Evolutionary conservation across 2,329 filamentous ascomycete genomes (phyloP).

Genomic region (Curvularia sp.): DNA sequence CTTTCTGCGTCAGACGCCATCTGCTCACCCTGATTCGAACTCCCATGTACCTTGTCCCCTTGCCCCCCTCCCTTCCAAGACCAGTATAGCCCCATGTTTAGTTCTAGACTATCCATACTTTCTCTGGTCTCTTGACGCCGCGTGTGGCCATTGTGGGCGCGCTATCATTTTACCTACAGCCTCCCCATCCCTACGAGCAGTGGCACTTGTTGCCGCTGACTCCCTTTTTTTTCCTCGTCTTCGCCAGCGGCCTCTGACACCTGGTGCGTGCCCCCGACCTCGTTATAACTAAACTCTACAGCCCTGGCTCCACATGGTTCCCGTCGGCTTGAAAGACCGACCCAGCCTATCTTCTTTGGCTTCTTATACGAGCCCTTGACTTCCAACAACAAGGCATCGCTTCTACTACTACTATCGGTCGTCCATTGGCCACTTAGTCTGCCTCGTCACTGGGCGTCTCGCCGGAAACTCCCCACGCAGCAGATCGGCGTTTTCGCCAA

Average conservation of each 20-base stretch:
- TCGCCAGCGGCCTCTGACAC: conserved; percentile 35
- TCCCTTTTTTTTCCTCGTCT: conserved; percentile 28
- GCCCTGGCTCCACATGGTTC: conserved; percentile 42
- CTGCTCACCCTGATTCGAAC: conserved; percentile 36
- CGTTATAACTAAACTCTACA: conserved; percentile 36
- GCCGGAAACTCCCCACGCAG: conserved; percentile 27
- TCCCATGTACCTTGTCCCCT: conserved; percentile 30
- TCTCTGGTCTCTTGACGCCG: conserved; percentile 28
- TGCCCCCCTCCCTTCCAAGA: conserved; percentile 12
- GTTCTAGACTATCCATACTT: conserved; percentile 36
- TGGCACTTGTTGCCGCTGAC: conserved; percentile 33
- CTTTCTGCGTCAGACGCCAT: conserved; percentile 36
- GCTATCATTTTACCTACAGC: conserved; percentile 42
- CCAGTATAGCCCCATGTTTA: conserved; percentile 31
- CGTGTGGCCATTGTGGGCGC: conserved; percentile 31
- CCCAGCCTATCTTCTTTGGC: conserved; percentile 22
- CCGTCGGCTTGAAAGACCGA: conserved; percentile 28
- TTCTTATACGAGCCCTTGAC: conserved; percentile 24
- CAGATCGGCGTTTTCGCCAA: conserved; percentile 40
- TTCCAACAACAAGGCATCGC: conserved; percentile 21
- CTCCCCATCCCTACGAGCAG: conserved; percentile 34
- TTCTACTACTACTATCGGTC: conserved; percentile 12
- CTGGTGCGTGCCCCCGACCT: conserved; percentile 46
- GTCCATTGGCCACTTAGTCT: conserved; percentile 13
- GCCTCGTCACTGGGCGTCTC: conserved; percentile 21